Evolutionary conservation across 257 asterid genomes (phyloP), one percentile per base, ranked within the genome.

Genomic region (Solanum bulbocastanum): DNA sequence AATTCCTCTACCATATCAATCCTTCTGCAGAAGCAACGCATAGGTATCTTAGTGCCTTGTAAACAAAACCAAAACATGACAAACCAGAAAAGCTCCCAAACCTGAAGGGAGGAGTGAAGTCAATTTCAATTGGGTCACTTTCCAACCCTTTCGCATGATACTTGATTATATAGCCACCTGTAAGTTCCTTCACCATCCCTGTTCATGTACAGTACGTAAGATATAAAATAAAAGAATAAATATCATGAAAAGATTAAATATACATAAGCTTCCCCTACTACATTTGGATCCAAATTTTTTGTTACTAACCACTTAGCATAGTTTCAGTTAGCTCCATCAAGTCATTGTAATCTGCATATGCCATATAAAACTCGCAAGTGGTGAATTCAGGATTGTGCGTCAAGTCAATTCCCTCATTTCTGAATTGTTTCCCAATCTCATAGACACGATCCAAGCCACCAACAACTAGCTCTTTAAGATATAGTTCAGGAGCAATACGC

Each of bases 41-140:
- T 8, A 89, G 46, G 68, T 9, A 46, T 81, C 42, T 81, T 46
- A 32, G 68, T 46, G 27, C 68, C 65, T 49, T 27, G 85, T 44
- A 81, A 46, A 46, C 27, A 46, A 30, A 42, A 81, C 10, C 68
- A 81, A 58, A 44, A 68, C 6, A 27, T 22, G 40, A 8, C 52
- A n/a, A 14, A 65, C 68, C 25, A 6, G 46, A 52, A 56, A 82
- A 27, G 46, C 84, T 30, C 49, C 25, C 72, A 44, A 65, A 97
- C 99, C 99, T 96, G 94, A 97, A 97, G 30, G 99, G 98, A 86
- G 99, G 99, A 52, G 99, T 95, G 68, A 97, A 97, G 90, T 97
- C 99, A n/a, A 97, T 97, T 92, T 93, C 98, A 88, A 96, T 91
- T 20, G 98, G 98, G 20, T 96, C 99, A 3, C 88, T 86, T 46